These are phyloP conservation scores for Westerdykella sp. DNA, from an alignment of 2,329 filamentous ascomycete species.

Conservation along the genomic window DNA sequence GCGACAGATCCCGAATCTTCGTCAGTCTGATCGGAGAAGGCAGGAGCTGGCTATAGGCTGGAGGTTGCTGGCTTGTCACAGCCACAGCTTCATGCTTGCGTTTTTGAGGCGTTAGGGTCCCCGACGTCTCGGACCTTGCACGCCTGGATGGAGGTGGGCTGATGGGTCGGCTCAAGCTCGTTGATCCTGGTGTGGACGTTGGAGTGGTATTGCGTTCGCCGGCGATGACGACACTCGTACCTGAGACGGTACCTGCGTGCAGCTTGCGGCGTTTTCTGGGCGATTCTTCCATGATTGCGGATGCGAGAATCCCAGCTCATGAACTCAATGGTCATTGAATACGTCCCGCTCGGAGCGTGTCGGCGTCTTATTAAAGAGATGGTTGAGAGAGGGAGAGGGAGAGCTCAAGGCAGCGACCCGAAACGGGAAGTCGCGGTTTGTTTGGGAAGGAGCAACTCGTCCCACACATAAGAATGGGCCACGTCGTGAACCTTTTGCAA, in stretches of 20 bases:
- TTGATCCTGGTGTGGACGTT: neutral
- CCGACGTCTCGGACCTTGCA: conserved; percentile 2
- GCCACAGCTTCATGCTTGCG: neutral
- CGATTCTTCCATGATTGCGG: too few species aligned
- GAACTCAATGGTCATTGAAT: too few species aligned
- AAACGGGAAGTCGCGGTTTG: too few species aligned
- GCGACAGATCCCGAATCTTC: conserved; percentile 57
- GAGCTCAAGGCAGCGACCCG: too few species aligned
- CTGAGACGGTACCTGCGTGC: conserved; percentile 3
- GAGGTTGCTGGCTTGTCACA: too few species aligned
- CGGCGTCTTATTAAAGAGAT: too few species aligned
- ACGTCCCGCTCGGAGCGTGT: too few species aligned
- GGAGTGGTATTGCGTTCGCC: conserved; percentile 2
- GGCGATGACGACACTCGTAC: neutral
- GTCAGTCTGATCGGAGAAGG: conserved; percentile 68
- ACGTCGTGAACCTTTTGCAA: too few species aligned
- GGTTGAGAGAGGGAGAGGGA: too few species aligned
- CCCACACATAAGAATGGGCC: neutral
- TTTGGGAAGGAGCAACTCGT: neutral
- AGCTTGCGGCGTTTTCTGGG: conserved; percentile 26
- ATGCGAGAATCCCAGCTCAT: too few species aligned
- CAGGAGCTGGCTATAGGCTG: conserved; percentile 16
- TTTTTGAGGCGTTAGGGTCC: conserved; percentile 2
- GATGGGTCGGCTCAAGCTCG: conserved; percentile 18
- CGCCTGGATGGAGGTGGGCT: conserved; percentile 23